Conservation (phyloP, 2,329 filamentous ascomycete genomes). For the Penicillium hesseltinei region DNA sequence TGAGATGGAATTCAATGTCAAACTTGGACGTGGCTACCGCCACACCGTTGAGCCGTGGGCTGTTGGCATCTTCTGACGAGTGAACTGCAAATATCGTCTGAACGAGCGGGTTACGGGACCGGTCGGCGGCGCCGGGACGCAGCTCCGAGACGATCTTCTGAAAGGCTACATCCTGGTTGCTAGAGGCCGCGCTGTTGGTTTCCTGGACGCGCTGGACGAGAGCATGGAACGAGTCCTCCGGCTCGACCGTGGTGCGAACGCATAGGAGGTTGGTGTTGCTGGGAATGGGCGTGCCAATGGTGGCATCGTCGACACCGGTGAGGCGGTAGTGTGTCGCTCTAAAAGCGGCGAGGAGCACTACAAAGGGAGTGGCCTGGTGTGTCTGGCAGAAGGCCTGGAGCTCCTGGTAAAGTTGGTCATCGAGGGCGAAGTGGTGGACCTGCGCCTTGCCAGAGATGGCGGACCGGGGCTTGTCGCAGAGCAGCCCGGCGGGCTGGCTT, state of each 20-base stretch:
- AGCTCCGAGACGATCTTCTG: neutral
- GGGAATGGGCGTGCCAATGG: neutral
- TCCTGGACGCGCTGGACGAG: neutral
- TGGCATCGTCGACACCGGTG: neutral
- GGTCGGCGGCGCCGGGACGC: neutral
- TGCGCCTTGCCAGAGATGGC: neutral
- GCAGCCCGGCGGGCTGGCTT: neutral
- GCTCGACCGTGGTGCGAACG: neutral
- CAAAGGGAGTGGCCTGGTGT: neutral
- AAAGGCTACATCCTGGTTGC: neutral
- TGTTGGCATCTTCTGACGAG: neutral
- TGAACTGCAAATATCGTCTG: neutral
- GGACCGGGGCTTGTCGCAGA: neutral
- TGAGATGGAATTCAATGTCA: neutral
- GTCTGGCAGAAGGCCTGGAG: neutral
- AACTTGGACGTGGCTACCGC: neutral
- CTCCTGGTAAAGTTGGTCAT: neutral
- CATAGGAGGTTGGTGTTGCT: neutral
- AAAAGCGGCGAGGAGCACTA: neutral
- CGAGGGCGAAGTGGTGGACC: neutral
- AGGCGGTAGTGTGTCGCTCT: neutral
- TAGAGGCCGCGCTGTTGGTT: neutral
- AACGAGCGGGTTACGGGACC: neutral
- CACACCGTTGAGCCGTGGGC: neutral
- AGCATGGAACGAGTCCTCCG: neutral